Conservation (phyloP, 2,329 filamentous ascomycete genomes). For the Aphanoascus verrucosus region DNA sequence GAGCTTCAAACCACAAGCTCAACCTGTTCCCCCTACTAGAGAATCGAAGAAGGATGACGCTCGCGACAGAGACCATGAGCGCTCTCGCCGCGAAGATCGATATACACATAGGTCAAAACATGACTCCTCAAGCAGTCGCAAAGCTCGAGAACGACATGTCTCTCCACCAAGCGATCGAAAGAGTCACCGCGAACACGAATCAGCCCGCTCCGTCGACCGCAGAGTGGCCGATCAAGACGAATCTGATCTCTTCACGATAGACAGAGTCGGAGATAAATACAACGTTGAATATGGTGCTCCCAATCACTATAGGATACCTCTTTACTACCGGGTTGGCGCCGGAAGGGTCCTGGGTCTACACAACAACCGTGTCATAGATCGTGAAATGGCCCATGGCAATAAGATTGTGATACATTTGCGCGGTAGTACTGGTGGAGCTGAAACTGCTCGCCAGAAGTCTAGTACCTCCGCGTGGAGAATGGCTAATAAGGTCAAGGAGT, state of each 20-base stretch:
- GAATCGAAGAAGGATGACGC: background rate
- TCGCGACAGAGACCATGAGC: background rate
- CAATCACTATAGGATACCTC: constrained; percentile 60
- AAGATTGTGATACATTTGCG: constrained; percentile 29
- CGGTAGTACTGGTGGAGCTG: constrained; percentile 24
- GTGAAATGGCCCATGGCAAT: constrained; percentile 41
- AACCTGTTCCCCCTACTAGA: background rate
- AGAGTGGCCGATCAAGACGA: background rate
- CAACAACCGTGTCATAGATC: constrained; percentile 54
- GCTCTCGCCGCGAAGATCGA: constrained; percentile 1
- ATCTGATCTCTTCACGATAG: constrained; percentile 46
- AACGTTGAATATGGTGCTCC: constrained; percentile 64
- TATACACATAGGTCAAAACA: constrained; percentile 15
- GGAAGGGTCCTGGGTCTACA: constrained; percentile 61
- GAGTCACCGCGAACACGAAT: background rate
- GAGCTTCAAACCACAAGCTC: constrained; percentile 54
- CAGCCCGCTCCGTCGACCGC: background rate
- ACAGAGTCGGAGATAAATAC: constrained; percentile 65
- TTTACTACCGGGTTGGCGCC: constrained; percentile 57
- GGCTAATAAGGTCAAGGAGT: constrained; percentile 16
- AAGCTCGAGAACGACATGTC: background rate
- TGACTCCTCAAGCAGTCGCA: background rate
- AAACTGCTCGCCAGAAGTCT: constrained; percentile 39
- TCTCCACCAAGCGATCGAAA: background rate
- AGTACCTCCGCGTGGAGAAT: constrained; percentile 29